phyloP scores from a whole-genome alignment of 2,329 filamentous ascomycete species.

The Talaromyces atroroseus region DNA sequence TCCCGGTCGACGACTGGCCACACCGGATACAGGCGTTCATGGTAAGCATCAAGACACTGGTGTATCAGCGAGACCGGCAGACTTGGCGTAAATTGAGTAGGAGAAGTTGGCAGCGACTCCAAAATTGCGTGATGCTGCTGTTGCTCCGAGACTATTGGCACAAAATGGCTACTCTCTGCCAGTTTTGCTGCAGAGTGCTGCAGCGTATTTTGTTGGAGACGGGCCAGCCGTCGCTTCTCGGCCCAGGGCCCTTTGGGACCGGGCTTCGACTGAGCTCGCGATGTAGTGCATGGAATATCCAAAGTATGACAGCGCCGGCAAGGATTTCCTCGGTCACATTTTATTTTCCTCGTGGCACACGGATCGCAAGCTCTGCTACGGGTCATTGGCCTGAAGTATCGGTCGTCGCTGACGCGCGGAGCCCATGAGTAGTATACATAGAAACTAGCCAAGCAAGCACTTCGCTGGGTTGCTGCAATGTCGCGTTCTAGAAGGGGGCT shows the following conservation, averaged over 20 bases:
- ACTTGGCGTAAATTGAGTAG: slow-evolving; percentile 1
- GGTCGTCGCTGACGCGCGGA: slow-evolving; percentile 7
- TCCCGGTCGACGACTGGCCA: slow-evolving; percentile 14
- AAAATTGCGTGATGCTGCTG: neutral
- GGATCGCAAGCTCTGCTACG: slow-evolving; percentile 14
- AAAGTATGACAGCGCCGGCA: slow-evolving; percentile 11
- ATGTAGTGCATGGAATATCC: slow-evolving; percentile 12
- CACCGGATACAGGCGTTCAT: slow-evolving; percentile 10
- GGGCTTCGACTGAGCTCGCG: slow-evolving; percentile 12
- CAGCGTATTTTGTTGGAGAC: slow-evolving; percentile 8
- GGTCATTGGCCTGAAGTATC: slow-evolving; percentile 13
- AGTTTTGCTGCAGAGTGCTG: slow-evolving; percentile 4
- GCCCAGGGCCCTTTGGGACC: slow-evolving; percentile 14
- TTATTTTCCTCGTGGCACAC: slow-evolving; percentile 14
- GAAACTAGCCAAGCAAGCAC: slow-evolving; percentile 7
- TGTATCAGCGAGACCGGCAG: slow-evolving; percentile 9
- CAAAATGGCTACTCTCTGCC: neutral
- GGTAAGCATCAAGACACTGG: slow-evolving; percentile 12
- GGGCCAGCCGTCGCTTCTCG: slow-evolving; percentile 12
- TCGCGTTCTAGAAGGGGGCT: no score
- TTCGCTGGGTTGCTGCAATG: neutral
- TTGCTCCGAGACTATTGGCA: neutral
- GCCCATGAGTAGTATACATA: slow-evolving; percentile 14
- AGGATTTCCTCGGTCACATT: slow-evolving; percentile 13
- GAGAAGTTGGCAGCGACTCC: neutral